Base-by-base conservation (phyloP, 768 basidiomycete genomes). In the Tricholomella constricta region DNA sequence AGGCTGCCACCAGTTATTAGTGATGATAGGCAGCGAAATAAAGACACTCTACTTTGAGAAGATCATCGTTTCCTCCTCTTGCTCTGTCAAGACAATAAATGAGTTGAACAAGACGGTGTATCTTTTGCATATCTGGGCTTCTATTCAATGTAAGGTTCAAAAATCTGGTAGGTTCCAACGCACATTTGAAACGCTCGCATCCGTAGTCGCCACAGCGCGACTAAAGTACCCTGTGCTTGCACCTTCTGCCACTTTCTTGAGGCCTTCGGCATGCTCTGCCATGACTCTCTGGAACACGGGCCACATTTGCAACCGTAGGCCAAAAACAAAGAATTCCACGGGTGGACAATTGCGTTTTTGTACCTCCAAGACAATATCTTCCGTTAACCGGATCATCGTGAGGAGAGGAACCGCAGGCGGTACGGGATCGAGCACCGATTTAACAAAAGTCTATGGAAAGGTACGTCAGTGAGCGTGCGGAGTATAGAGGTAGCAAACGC, bases 21-120 rank as follows among this genome's bases (percentile, higher is more conserved):
- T 6, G 5, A 27, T 0, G 19, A 15, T 8, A 34, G 3, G 27
- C 3, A 8, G 29, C 37, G 32, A n/a, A 26, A 45, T 17, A 12
- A 9, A 26, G 65, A n/a, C 15, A 10, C 12, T 85, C 59, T 64
- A 96, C 96, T 94, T 94, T 20, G 89, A 84, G 64, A 97, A 97
- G 42, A 98, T 89, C 94, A 98, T 97, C 8, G 91, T 91, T 66
- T 97, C 95, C 59, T 97, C 93, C 36, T 85, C 87, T 55, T 90
- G 87, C 34, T 81, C 81, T 3, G 90, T 91, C 57, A 99, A 72
- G 25, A 83, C 81, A 19, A 95, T 84, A 57, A 94, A 84, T 2
- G 88, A 84, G 54, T 85, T 87, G 76, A 98, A 98, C 62, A 97
- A 66, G 14, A 75, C 74, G 12, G 87, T 78, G 68, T 98, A 99